Base-by-base conservation (phyloP, 352 stramenopile species). In the Phytopythium delawarense region DNA sequence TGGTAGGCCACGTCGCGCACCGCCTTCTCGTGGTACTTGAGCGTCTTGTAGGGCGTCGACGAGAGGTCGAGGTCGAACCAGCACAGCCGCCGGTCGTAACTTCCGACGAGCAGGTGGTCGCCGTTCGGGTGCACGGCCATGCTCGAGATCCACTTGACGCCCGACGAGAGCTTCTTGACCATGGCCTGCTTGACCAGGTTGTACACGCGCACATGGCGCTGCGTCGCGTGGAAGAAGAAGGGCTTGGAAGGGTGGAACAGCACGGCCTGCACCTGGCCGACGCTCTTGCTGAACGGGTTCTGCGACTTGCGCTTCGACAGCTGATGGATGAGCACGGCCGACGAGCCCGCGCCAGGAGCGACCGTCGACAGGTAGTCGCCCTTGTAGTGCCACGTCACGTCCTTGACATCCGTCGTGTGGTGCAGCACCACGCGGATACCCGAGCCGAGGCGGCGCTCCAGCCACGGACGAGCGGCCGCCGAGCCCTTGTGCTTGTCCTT, bases 51-150 rank as follows among this genome's bases (percentile, higher is more conserved):
- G 45, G 98, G 97, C 62, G 89, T 98, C 48, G 89, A 97, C 16
- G 91, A 96, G 37, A 99, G 74, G 72, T 99, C 98, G 48, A 99
- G 75, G 74, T 99, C 98, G 79, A 99, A 99, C 98, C 98, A 99
- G 59, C 97, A 97, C 63, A 99, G 79, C 23, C 97, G 84, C 59
- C 96, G 84, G 81, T 99, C 98, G 62, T 99, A 98, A 72, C 91
- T 98, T 53, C 97, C 97, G 51, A 99, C 88, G 65, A 99, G 88
- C 39, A 99, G 62, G 77, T 99, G 98, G 74, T 99, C 98, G 51
- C 98, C 98, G n/a, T 93, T 98, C 35, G 92, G 88, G 72, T 99
- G 98, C 15, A 99, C 87, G 67, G 97, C 96, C 72, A 99, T 92
- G 42, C 89, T 99, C 32, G 97, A 99, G 69, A 99, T 99, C 96